Evolutionary conservation across 176 grass and related monocot species (phyloP).

Genomic region (Olyra latifolia): DNA sequence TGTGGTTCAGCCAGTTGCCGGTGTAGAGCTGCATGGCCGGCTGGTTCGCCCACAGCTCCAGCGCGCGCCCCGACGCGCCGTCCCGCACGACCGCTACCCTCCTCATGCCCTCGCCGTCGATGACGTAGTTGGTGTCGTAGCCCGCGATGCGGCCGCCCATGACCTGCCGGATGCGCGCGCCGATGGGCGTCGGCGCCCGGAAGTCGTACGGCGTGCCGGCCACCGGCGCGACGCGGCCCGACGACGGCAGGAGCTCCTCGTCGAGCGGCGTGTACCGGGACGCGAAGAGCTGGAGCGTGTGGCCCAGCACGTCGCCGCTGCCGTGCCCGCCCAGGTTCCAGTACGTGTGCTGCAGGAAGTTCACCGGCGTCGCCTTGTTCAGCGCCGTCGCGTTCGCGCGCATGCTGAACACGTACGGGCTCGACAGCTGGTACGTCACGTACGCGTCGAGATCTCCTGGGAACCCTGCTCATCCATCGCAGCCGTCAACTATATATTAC

Average conservation of each 20-base stretch:
- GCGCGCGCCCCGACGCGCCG: constrained; percentile 37
- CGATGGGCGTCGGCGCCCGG: constrained; percentile 38
- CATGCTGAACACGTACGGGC: constrained; percentile 50
- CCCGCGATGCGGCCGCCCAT: constrained; percentile 37
- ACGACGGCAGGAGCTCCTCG: constrained; percentile 56
- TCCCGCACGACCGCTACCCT: constrained; percentile 52
- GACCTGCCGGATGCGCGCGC: constrained; percentile 56
- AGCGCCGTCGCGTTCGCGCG: constrained; percentile 51
- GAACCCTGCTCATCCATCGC: constrained; percentile 49
- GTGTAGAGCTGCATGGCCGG: constrained; percentile 78
- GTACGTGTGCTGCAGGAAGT: constrained; percentile 67
- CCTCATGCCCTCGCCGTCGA: constrained; percentile 46
- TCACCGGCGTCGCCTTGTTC: constrained; percentile 75
- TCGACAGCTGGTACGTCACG: constrained; percentile 73
- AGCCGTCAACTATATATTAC: too few relatives aligned
- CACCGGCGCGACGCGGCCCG: constrained; percentile 47
- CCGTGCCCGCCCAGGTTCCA: constrained; percentile 74
- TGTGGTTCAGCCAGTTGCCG: constrained; percentile 46
- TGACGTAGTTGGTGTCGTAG: constrained; percentile 73
- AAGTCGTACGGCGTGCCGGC: constrained; percentile 72
- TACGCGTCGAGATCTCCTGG: constrained; percentile 67
- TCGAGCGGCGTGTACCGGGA: constrained; percentile 48
- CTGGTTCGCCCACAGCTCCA: constrained; percentile 86
- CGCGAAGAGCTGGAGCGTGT: constrained; percentile 62
- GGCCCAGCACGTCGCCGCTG: constrained; percentile 61